Conservation (phyloP, 2,329 filamentous ascomycete genomes). For the Verticillium albo-atrum region DNA sequence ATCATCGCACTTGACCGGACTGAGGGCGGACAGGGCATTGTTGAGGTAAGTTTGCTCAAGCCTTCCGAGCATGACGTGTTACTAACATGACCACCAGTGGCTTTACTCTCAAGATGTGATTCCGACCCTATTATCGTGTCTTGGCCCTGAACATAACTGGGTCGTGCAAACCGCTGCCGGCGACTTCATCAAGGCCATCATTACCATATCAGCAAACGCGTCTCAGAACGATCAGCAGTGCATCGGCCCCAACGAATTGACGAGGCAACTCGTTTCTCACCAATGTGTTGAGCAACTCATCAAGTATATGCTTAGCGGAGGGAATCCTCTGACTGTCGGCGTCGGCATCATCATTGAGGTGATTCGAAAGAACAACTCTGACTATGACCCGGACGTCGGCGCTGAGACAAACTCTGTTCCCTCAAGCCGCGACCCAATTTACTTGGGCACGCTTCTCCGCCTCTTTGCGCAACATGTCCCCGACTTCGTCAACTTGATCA, state of each 20-base stretch:
- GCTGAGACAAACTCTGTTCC: conserved; percentile 74
- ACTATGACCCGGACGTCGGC: conserved; percentile 92
- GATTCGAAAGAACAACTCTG: conserved; percentile 98
- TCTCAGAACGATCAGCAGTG: conserved; percentile 98
- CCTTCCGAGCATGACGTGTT: conserved; percentile 3
- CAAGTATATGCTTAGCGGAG: conserved; percentile 84
- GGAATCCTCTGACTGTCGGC: conserved; percentile 90
- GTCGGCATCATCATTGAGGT: conserved; percentile 98
- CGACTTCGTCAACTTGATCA: conserved; percentile 87
- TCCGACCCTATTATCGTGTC: conserved; percentile 78
- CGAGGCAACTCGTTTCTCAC: conserved; percentile 86
- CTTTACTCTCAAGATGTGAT: conserved; percentile 85
- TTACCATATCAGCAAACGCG: conserved; percentile 96
- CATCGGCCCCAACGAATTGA: conserved; percentile 95
- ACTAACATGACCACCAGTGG: conserved; percentile 59
- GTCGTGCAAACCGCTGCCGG: conserved; percentile 94
- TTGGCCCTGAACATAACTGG: conserved; percentile 78
- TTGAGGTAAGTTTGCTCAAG: conserved; percentile 63
- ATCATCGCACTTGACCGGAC: conserved; percentile 94
- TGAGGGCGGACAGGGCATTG: conserved; percentile 85
- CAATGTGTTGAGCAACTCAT: conserved; percentile 82
- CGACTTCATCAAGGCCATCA: conserved; percentile 97
- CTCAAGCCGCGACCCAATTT: conserved; percentile 88
- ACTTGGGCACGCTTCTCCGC: conserved; percentile 83
- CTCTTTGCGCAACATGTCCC: conserved; percentile 89